These are phyloP conservation scores for Globisporangium orthogonon DNA, from an alignment of 352 stramenopile genomes.

Conservation along the genomic window DNA sequence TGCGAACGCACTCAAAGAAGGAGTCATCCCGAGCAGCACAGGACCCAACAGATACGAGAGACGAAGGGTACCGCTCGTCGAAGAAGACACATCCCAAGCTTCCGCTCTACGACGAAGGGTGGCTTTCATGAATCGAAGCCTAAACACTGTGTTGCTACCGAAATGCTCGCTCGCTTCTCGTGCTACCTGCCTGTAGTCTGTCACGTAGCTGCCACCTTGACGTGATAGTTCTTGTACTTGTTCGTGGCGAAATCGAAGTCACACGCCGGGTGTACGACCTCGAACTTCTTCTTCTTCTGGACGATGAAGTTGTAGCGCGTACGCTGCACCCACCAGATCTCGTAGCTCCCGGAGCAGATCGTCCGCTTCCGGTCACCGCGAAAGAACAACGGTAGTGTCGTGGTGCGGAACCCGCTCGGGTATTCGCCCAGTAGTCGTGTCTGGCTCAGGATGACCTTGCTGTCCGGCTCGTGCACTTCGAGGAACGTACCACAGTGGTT, in stretches of 20 bases:
- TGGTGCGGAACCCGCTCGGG: slow-evolving; percentile 66
- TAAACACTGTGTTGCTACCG: background rate
- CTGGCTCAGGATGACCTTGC: slow-evolving; percentile 66
- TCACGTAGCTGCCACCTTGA: slow-evolving; percentile 10
- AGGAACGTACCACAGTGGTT: slow-evolving; percentile 84
- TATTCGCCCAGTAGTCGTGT: slow-evolving; percentile 65
- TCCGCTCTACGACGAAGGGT: slow-evolving; percentile 30
- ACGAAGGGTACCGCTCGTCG: background rate
- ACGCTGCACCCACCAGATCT: slow-evolving; percentile 86
- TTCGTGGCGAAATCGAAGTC: slow-evolving; percentile 80
- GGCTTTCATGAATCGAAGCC: slow-evolving; percentile 10
- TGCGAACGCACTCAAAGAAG: slow-evolving; percentile 11
- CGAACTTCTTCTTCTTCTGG: slow-evolving; percentile 76
- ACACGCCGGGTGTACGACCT: slow-evolving; percentile 48
- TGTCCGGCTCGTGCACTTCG: slow-evolving; percentile 66
- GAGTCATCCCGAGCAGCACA: background rate
- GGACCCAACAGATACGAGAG: background rate
- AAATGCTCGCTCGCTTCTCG: background rate
- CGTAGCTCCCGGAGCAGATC: slow-evolving; percentile 67
- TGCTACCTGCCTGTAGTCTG: background rate
- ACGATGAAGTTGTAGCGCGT: slow-evolving; percentile 79
- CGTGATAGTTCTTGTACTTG: slow-evolving; percentile 71
- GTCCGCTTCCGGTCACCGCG: slow-evolving; percentile 49
- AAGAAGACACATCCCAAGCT: slow-evolving; percentile 13
- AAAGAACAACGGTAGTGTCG: slow-evolving; percentile 68